Conservation (phyloP, 202 grass and related monocot genomes). For the Zizania palustris region DNA sequence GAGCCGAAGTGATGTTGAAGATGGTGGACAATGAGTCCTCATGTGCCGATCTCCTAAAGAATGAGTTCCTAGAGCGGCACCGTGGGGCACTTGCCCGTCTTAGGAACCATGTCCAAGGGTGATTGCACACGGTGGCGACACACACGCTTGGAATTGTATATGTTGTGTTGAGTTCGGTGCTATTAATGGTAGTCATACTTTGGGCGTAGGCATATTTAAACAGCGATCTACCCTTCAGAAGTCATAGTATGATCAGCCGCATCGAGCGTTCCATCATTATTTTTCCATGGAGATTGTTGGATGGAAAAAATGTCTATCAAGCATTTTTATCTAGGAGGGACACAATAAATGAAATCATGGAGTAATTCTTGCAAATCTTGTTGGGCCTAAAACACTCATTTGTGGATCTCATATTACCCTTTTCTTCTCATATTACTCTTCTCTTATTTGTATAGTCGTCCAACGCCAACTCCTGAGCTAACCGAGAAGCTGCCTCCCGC, state of each 20-base stretch:
- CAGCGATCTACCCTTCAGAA: constrained; percentile 2
- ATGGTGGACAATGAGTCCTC: no score
- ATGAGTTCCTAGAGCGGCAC: no score
- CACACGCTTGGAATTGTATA: neutral
- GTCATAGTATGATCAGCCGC: neutral
- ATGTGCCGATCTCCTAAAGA: no score
- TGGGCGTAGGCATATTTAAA: constrained; percentile 30
- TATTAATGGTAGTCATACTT: constrained; percentile 40
- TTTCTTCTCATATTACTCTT: no score
- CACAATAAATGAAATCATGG: neutral
- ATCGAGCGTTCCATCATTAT: neutral
- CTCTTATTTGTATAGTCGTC: no score
- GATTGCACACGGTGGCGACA: no score
- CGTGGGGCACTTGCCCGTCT: no score
- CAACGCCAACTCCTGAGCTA: no score
- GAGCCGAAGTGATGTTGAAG: no score
- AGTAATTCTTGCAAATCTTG: neutral
- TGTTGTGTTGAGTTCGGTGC: constrained; percentile 31
- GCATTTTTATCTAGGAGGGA: neutral
- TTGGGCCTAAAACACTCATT: neutral
- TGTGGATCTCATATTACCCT: no score
- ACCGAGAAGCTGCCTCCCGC: no score
- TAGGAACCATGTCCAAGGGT: no score
- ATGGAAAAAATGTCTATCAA: neutral
- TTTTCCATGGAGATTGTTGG: constrained; percentile 3